phyloP scores from a whole-genome alignment of 306 rosid genomes.

The Lathyrus tuberosus region DNA sequence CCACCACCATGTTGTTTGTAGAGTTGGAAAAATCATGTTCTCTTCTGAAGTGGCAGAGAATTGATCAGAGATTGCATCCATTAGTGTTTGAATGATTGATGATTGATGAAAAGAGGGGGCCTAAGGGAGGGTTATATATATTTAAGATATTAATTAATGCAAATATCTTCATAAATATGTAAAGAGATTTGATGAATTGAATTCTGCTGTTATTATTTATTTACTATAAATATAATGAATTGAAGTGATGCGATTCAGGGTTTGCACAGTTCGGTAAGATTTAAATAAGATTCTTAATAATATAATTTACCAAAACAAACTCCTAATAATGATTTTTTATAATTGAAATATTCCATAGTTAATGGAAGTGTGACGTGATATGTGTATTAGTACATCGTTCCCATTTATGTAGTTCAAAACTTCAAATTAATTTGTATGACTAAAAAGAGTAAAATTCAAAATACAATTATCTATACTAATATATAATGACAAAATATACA shows the following conservation, averaged over 20 bases:
- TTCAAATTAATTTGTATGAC: too few species aligned
- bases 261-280: too few species aligned
- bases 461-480: too few species aligned
- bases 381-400: too few species aligned
- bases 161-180: background rate
- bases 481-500: too few species aligned
- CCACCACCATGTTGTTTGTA: background rate
- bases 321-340: conserved; percentile 2
- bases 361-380: too few species aligned
- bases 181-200: background rate
- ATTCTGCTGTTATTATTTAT: conserved; percentile 5
- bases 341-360: too few species aligned
- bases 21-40: conserved; percentile 41
- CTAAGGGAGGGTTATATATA: background rate
- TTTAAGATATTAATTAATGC: background rate
- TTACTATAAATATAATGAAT: background rate
- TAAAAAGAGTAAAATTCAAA: too few species aligned
- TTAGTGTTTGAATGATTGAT: background rate
- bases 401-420: too few species aligned
- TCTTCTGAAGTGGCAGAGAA: background rate
- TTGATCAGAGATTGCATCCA: background rate
- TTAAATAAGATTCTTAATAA: background rate
- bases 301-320: background rate
- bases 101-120: conserved; percentile 14
- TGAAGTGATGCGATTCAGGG: too few species aligned